Evolutionary conservation across 306 rosid genomes (phyloP), one percentile per base, ranked within the genome.

Genomic region (Acmispon strigosus): DNA sequence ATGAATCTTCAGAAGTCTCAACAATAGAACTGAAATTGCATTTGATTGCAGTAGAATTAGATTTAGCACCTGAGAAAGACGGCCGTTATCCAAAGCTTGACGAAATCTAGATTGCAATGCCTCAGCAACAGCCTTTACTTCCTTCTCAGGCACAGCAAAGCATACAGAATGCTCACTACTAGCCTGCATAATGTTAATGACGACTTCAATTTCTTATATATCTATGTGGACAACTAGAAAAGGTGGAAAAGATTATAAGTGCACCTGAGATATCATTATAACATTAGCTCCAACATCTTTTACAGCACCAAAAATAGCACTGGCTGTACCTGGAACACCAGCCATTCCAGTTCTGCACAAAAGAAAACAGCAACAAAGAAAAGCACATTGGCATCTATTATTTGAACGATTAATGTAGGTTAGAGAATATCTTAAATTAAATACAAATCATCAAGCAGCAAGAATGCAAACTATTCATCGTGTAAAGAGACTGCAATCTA

Each of bases 231-330:
- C 22, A 39, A 50, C 70, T 27, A 74, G 66, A 72, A 75, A 75
- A 69, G 41, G 67, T 14, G 60, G 47, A 55, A 15, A 49, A 58
- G 55, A 74, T 49, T 41, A 75, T n/a, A 22, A 41, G 57, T 60
- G 76, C 39, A 91, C 99, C 97, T 94, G 99, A 77, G 99, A 94
- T 85, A 94, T 94, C 99, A 94, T 94, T 73, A 94, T 86, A 83
- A 91, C 99, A 87, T 94, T 94, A 60, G 99, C 99, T 80, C 99
- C 99, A 69, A 94, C 99, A 79, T 91, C 96, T 77, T 94, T 94
- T 65, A 91, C 99, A 5, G 89, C 92, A 64, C 84, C 81, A 86
- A 94, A 94, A 74, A 94, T 94, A 71, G 86, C 80, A 78, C 90
- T 78, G 43, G 99, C 96, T 24, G 99, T 94, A 78, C 99, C 99